Base-by-base conservation (phyloP, 1,284 basidiomycete species). In the Termitomyces sp. region DNA sequence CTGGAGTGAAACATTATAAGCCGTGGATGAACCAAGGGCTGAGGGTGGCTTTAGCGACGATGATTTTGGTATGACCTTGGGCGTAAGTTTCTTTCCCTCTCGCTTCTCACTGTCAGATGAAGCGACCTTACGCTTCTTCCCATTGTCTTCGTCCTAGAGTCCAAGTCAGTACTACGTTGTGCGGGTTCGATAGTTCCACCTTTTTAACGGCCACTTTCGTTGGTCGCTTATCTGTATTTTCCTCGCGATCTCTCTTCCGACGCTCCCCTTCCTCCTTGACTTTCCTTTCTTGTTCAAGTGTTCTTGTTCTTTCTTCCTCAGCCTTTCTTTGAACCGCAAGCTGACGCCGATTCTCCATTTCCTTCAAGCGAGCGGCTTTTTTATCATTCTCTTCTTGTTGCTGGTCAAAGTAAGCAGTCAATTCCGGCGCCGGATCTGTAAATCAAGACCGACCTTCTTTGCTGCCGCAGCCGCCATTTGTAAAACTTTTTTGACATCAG, bases 381-480 rank as follows among this genome's bases (percentile, higher is more conserved):
- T 88, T 90, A 59, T 92, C 90, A 36, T 80, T 79, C 63, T 91
- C 89, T 58, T 88, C 89, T 75, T 94, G 88, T 78, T 94, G 90
- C 92, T 95, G 42, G 33, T 19, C 30, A 47, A 48, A 44, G 39
- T 57, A 33, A 58, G 53, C 55, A 13, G 49, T 34, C 24, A 26
- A 43, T 51, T 17, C 47, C 7, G 39, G 19, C 1, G 17, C 2
- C 26, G 28, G 10, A 5, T 13, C 10, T 30, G 24, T 10, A 28
- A 3, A 28, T 40, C 13, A 36, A 15, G 44, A 47, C 26, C 5
- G 34, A 93, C 92, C 85, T 88, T 93, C 75, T 90, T 93, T 1
- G 90, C 90, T 5, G 84, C 90, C 15, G 82, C 82, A 0, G 88
- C 88, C 15, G 92, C 92, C 57, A 86, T 80, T 65, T 92, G 88